A percentile compares a stretch with the other conserved stretches of the same genome.
phyloP scores from a whole-genome alignment of 768 basidiomycete species.

The Gloeophyllum trabeum region DNA sequence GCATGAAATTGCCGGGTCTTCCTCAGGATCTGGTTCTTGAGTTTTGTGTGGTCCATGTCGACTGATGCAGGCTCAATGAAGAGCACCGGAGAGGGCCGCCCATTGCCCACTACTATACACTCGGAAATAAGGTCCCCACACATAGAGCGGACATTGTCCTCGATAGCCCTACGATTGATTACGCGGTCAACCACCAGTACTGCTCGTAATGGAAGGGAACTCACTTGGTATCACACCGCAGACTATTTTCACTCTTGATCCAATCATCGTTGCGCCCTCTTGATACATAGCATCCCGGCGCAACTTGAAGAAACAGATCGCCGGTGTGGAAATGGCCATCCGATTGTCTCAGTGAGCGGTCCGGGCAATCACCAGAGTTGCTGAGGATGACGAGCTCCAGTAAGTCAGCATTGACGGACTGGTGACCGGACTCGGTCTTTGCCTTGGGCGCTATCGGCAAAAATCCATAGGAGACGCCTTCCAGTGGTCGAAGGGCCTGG shows the following conservation, averaged over 20 bases:
- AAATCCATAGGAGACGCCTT: slow-evolving; percentile 59
- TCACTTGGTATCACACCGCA: slow-evolving; percentile 68
- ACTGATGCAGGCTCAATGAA: slow-evolving; percentile 52
- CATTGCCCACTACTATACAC: slow-evolving; percentile 69
- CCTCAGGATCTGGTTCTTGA: slow-evolving; percentile 63
- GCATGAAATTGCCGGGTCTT: slow-evolving; percentile 66
- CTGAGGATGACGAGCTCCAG: slow-evolving; percentile 63
- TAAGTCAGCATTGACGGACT: slow-evolving; percentile 38
- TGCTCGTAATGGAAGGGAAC: slow-evolving; percentile 12
- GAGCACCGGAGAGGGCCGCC: slow-evolving; percentile 65
- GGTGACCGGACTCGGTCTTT: slow-evolving; percentile 30
- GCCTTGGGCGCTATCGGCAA: slow-evolving; percentile 36
- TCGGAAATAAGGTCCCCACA: slow-evolving; percentile 58
- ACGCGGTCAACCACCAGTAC: too few species aligned
- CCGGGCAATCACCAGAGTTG: slow-evolving; percentile 60
- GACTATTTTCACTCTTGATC: slow-evolving; percentile 74
- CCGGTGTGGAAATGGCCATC: slow-evolving; percentile 77
- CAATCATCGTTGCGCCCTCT: slow-evolving; percentile 75
- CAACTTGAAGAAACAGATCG: slow-evolving; percentile 62
- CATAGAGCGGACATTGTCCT: slow-evolving; percentile 59
- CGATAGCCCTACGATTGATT: slow-evolving; percentile 58
- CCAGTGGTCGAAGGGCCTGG: slow-evolving; percentile 43
- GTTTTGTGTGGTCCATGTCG: slow-evolving; percentile 40
- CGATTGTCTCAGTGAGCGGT: slow-evolving; percentile 37
- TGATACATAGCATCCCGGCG: slow-evolving; percentile 47